Base-by-base conservation (phyloP, 1,284 basidiomycete genomes). In the Ganoderma leucocontextum region DNA sequence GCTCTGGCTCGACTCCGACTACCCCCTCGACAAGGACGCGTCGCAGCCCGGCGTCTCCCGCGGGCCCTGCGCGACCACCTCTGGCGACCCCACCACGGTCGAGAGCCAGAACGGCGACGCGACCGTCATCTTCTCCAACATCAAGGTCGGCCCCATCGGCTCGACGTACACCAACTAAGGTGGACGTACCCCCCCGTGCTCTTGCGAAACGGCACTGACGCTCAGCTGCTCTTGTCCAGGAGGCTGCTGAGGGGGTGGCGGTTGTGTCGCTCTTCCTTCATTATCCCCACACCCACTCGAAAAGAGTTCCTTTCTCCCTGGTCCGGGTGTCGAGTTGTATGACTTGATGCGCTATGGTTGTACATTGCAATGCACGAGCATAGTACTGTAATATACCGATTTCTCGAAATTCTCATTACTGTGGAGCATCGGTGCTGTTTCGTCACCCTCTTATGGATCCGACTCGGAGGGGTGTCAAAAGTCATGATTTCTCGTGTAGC, bases 1-100 rank as follows among this genome's bases (percentile, higher is more conserved):
- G 87, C 82, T 87, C 75, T 89, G 88, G 87, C 85, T 89, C 77
- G 87, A 89, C 79, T 81, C 79, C 73, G 79, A 80, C 80, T 88
- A 88, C 80, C 87, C 87, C 52, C 79, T 80, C 69, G 75, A 75
- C 74, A 78, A 75, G 49, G 75, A 79, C 73, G 74, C 85, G 17
- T 79, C 79, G 66, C 65, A 70, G 62, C 84, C 87, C 63, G 87
- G 87, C 76, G 80, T 87, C 66, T 79, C 82, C 65, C 86, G 87
- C 75, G 88, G 87, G 65, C 81, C 83, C 19, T 89, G 88, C 77
- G 67, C 85, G 4, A 83, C 84, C 39, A 78, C 78, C 38, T 85
- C 84, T 53, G 88, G 87, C 67, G 75, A 76, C 8, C 87, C 87
- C 59, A 64, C 78, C 17, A 79, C 82, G 53, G 82, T 88, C 70